Conservation (phyloP, 257 asterid species). For the Jaltomata sinuosa region DNA sequence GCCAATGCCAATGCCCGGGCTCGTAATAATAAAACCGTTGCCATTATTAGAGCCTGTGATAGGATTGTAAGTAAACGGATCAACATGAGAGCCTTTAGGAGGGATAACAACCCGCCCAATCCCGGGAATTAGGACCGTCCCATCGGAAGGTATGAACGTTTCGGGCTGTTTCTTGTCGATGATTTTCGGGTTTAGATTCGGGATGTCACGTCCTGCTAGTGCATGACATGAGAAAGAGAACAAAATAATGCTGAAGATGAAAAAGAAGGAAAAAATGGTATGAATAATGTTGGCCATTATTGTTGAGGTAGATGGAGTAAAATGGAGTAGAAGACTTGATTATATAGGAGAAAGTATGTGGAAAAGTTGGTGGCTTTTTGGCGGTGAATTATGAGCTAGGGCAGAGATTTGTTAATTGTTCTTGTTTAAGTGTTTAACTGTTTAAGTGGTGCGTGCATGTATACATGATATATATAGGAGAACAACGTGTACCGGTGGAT, state of each 20-base stretch:
- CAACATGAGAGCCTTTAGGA: conserved; percentile 14
- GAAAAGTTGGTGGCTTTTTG: not conserved
- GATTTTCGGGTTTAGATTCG: not conserved
- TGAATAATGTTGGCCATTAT: not conserved
- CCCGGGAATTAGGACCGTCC: conserved; percentile 59
- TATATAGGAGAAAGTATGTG: not conserved
- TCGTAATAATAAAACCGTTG: not conserved
- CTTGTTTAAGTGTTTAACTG: not conserved
- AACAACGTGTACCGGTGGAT: no score
- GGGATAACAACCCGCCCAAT: conserved; percentile 53
- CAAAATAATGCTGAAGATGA: not conserved
- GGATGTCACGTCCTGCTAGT: not conserved
- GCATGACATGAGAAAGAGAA: not conserved
- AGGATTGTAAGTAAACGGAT: conserved; percentile 49
- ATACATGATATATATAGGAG: no score
- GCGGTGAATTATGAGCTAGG: not conserved
- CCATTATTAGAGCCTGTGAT: conserved; percentile 49
- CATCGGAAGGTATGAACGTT: conserved; percentile 27
- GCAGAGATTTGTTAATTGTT: not conserved
- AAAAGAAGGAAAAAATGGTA: not conserved
- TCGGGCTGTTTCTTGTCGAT: not conserved
- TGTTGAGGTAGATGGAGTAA: not conserved
- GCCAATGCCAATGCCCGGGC: not conserved
- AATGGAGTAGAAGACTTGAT: not conserved
- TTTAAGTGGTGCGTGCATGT: not conserved